These are phyloP conservation scores for Cyclotella sp. DNA, from an alignment of 108 stramenopile genomes.

Conservation along the genomic window DNA sequence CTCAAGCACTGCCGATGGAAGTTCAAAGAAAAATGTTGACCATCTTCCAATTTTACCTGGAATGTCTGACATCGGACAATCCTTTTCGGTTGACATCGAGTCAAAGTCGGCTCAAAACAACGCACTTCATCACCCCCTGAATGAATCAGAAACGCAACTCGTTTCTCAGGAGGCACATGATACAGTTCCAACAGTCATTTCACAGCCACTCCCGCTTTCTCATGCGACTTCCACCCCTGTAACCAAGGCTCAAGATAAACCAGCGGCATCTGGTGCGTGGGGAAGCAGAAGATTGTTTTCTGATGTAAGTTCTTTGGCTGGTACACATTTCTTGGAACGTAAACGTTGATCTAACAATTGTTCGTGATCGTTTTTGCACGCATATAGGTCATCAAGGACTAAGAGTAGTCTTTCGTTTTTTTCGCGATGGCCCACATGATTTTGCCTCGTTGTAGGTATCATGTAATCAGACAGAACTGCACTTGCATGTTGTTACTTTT, in stretches of 20 bases:
- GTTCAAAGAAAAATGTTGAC: background rate
- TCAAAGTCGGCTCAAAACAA: background rate
- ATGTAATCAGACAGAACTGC: no score
- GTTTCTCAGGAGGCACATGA: background rate
- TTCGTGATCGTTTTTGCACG: background rate
- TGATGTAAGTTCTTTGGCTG: constrained; percentile 33
- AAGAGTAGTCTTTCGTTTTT: background rate
- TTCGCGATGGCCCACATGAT: no score
- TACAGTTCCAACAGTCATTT: background rate
- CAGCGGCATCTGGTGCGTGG: constrained; percentile 36
- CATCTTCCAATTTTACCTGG: constrained; percentile 16
- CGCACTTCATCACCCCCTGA: background rate
- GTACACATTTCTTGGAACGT: background rate
- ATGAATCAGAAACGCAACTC: no score
- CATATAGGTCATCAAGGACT: constrained; percentile 32
- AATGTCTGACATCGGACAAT: constrained; percentile 8
- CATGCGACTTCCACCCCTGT: background rate
- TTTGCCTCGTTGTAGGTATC: no score
- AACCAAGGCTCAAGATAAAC: background rate
- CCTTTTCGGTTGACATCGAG: constrained; percentile 1
- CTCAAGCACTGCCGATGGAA: background rate
- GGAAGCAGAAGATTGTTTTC: constrained; percentile 45
- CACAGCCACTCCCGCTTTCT: background rate
- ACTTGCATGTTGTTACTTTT: no score
- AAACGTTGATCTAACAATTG: background rate